These are phyloP conservation scores for Hordeum marinum DNA, from an alignment of 176 grass and related monocot species.

Conservation along the genomic window DNA sequence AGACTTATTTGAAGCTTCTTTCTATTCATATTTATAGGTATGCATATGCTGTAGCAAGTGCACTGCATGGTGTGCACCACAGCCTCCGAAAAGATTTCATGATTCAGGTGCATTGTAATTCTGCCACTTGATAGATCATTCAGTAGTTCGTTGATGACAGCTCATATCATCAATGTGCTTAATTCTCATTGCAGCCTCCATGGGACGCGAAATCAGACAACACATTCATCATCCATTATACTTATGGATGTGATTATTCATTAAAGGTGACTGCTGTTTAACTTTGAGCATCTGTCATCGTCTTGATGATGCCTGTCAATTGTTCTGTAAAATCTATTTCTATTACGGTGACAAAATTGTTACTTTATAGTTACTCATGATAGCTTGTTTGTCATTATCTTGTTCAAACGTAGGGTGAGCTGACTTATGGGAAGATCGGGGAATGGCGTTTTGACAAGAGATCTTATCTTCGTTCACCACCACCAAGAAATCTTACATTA, in stretches of 20 bases:
- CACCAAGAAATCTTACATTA: conserved; percentile 84
- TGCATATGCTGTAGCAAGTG: conserved; percentile 96
- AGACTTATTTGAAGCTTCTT: background rate
- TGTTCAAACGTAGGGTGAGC: conserved; percentile 57
- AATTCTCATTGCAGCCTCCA: conserved; percentile 70
- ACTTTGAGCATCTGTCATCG: conserved; percentile 7
- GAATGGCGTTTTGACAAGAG: conserved; percentile 98
- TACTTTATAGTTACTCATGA: background rate
- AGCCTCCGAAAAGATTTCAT: conserved; percentile 96
- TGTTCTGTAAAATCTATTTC: conserved; percentile 12
- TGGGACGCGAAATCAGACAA: conserved; percentile 60
- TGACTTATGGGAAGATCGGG: conserved; percentile 86
- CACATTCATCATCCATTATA: conserved; percentile 86
- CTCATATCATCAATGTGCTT: conserved; percentile 34
- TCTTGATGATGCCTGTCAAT: background rate
- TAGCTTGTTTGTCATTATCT: conserved; percentile 13
- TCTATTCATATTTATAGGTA: conserved; percentile 61
- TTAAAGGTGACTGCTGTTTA: conserved; percentile 53
- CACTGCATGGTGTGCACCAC: conserved; percentile 96
- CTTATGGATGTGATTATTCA: conserved; percentile 87
- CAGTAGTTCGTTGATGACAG: background rate
- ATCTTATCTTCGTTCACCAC: conserved; percentile 72
- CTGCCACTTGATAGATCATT: conserved; percentile 15
- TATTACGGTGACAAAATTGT: background rate
- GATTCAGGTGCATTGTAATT: conserved; percentile 76